Evolutionary conservation across 148 eudicot genomes (phyloP), one percentile per base, ranked within the genome.

Genomic region (Cornus kousa): DNA sequence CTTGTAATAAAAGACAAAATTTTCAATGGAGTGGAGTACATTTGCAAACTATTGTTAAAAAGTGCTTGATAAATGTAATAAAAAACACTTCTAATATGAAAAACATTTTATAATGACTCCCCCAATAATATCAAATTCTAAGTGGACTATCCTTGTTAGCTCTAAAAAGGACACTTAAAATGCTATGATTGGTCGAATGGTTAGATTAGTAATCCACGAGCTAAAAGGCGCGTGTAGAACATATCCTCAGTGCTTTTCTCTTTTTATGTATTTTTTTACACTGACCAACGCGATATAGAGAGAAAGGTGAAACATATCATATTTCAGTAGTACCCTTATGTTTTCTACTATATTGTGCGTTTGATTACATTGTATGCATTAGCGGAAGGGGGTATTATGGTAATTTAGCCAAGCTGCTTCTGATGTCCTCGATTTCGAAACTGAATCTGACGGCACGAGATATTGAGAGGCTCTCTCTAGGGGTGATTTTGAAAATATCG

Each of bases 401-500:
- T 62, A 4, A 20, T 62, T 62, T 20, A 7, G 8, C 8, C 48
- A 43, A 77, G 33, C 70, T 39, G 55, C 70, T 39, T 40, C 76
- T 79, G 81, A 67, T 71, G 70, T 79, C 66, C 39, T 79, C 71
- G 39, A 32, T 79, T 71, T 79, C 81, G 81, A 79, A 79, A 23
- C 81, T 72, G 71, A 71, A 72, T 79, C 81, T 79, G 76, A 79
- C 65, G 74, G 23, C 80, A 78, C 73, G 8, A 43, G 8, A 43
- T 43, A 68, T 50, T 43, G 62, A 67, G 23, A 77, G 79, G 19
- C 59, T 53, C 19, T 1, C 4, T 28, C 28, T 53, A 0, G 71
- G 70, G 73, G 67, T 48, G 76, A 66, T 35, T 80, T 74, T 72
- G 72, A 81, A 72, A 81, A 81, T 70, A 76, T 66, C 53, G 69